A percentile compares a stretch with the other conserved stretches of the same genome.
Evolutionary conservation across 2,329 filamentous ascomycete genomes (phyloP).

Genomic region (Microdochium trichocladiopsis): DNA sequence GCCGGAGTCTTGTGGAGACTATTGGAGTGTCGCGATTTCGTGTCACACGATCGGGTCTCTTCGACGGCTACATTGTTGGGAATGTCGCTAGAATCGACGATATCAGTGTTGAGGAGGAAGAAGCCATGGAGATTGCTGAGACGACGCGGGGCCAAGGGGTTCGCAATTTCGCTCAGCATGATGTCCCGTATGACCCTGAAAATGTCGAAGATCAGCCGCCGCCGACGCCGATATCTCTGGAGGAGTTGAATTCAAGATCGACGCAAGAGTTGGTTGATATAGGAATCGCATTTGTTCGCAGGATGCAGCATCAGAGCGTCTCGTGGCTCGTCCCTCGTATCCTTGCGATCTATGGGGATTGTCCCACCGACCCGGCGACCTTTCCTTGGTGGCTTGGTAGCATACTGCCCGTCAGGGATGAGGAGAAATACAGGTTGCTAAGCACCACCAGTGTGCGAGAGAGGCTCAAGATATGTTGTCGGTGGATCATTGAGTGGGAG

Average conservation of each 20-base stretch:
- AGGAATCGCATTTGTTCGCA: constrained; percentile 58
- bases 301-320: constrained; percentile 61
- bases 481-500: constrained; percentile 71
- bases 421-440: constrained; percentile 73
- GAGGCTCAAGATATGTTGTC: constrained; percentile 73
- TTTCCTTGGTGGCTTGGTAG: constrained; percentile 92
- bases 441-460: constrained; percentile 69
- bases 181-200: constrained; percentile 9
- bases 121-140: constrained; percentile 66
- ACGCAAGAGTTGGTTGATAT: constrained; percentile 64
- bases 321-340: constrained; percentile 70
- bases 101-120: constrained; percentile 74
- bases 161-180: constrained; percentile 15
- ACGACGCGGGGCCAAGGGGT: constrained; percentile 26
- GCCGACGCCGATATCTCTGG: constrained; percentile 5
- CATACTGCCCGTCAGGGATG: constrained; percentile 68
- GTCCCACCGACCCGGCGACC: constrained; percentile 65
- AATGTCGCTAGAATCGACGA: constrained; percentile 73
- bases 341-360: constrained; percentile 67
- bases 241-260: constrained; percentile 49
- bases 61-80: constrained; percentile 76
- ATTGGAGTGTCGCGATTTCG: constrained; percentile 71
- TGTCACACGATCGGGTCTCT: constrained; percentile 53
- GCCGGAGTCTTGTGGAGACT: constrained; percentile 74
- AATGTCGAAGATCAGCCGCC: constrained; percentile 9